Conservation (phyloP, 352 stramenopile species). For the Phytopythium cucurbitacearum region DNA sequence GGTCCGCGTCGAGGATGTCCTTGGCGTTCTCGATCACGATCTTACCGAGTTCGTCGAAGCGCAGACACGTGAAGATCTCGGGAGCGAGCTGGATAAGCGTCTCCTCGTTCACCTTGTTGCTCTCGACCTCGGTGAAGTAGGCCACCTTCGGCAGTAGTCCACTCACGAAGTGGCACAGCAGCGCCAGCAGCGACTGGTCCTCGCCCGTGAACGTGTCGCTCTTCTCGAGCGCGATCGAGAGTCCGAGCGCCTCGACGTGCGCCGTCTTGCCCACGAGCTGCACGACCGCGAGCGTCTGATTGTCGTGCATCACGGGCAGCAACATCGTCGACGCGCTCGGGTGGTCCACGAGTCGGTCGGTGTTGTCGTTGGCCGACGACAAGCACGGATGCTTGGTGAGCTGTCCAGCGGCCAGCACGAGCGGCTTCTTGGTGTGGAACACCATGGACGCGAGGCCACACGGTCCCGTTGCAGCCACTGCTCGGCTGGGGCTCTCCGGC, state of each 20-base stretch:
- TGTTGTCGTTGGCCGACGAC: conserved; percentile 48
- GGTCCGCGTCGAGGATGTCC: conserved; percentile 63
- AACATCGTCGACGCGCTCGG: conserved; percentile 59
- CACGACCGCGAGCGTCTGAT: conserved; percentile 38
- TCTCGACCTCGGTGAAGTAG: conserved; percentile 78
- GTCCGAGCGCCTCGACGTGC: conserved; percentile 48
- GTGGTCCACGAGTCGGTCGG: conserved; percentile 50
- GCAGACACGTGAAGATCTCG: conserved; percentile 76
- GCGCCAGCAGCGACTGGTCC: conserved; percentile 45
- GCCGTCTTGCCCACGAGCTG: conserved; percentile 64
- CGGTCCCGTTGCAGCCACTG: conserved; percentile 9
- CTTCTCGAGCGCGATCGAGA: conserved; percentile 59
- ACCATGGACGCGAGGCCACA: conserved; percentile 64
- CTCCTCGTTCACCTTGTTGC: conserved; percentile 80
- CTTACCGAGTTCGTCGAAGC: conserved; percentile 75
- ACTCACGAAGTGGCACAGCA: conserved; percentile 57
- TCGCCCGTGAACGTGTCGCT: conserved; percentile 53
- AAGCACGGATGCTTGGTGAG: conserved; percentile 42
- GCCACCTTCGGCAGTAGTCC: conserved; percentile 63
- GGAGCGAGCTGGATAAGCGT: conserved; percentile 65
- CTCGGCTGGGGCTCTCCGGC: background rate
- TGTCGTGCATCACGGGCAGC: conserved; percentile 40
- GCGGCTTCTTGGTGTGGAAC: conserved; percentile 55
- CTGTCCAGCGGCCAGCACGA: conserved; percentile 52
- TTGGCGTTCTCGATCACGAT: conserved; percentile 79